A percentile compares a stretch with the other conserved stretches of the same genome.
Conservation (phyloP, 2,329 filamentous ascomycete species). For the Fusarium keratoplasticum region DNA sequence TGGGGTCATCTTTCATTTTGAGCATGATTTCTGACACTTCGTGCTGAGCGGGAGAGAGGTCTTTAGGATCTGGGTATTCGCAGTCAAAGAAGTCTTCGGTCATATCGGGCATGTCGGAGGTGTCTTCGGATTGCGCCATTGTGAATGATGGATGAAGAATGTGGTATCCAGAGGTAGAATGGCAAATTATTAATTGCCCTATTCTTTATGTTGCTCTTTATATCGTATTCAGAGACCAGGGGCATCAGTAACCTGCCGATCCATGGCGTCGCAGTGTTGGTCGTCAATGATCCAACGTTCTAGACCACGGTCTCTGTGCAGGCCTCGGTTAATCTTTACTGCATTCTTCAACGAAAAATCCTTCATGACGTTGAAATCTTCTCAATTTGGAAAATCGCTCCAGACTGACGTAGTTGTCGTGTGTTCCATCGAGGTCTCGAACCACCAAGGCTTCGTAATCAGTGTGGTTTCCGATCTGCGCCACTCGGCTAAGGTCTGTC, state of each 20-base stretch:
- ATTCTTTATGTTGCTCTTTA: not conserved
- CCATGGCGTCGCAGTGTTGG: not conserved
- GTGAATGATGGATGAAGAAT: not conserved
- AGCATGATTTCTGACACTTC: not conserved
- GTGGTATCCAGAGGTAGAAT: not conserved
- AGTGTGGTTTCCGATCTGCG: not conserved
- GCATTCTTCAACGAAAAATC: not conserved
- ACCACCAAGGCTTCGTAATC: not conserved
- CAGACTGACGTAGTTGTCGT: not conserved
- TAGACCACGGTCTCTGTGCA: conserved; percentile 5
- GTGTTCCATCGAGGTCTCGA: not conserved
- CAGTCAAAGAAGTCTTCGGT: not conserved
- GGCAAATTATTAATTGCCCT: not conserved
- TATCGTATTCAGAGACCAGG: not conserved
- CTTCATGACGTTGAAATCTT: not conserved
- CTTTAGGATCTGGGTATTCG: conserved; percentile 2
- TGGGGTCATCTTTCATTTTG: not conserved
- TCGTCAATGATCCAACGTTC: not conserved
- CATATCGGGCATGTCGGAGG: not conserved
- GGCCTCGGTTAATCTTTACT: not conserved
- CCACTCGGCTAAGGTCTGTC: not conserved
- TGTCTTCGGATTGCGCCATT: not conserved
- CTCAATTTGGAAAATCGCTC: not conserved
- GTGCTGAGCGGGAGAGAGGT: not conserved
- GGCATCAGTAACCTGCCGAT: not conserved